Base-by-base conservation (phyloP, 139 green algal genomes). In the Zygnema circumcarinatum region DNA sequence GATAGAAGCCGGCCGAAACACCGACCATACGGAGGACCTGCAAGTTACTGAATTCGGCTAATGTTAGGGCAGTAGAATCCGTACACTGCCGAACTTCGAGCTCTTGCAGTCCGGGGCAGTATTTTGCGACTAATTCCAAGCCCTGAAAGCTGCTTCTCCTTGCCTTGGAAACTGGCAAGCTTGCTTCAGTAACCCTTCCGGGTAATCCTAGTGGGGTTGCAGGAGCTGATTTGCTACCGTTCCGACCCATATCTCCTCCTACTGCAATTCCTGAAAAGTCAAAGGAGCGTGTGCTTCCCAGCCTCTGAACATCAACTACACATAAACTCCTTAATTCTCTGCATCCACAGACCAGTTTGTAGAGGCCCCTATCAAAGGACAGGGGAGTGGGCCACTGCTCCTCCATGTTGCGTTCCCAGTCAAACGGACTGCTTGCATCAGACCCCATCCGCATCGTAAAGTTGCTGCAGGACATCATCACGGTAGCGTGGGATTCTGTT, bases 1-100 rank as follows among this genome's bases (percentile, higher is more conserved):
- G 38, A 62, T 87, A 87, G 54, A 87, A 87, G 31, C 81, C 81
- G 20, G 81, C 25, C 36, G 79, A 31, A 25, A 33, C 67, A 25
- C 81, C 81, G 7, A 87, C 81, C 21, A 87, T n/a, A 40, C 36
- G 54, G 68, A 87, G 38, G 40, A 87, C 81, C 33, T 87, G 81
- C 11, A 87, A 56, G 22, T 87, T 79, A 33, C 62, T 83, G 36
- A 40, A 87, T 33, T 38, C 81, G 1, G 81, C 36, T 38, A 82
- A 21, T 7, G 81, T 21, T 81, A 69, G 11, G 25, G 79, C 39
- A 53, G 67, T 42, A 41, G 31, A 20, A 38, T 87, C 81, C 33
- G 81, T 87, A 47, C 81, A 87, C 33, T 87, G 81, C 36, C 81
- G 25, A 20, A 87, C 38, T 56, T 87, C 81, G 2, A 87, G 36